Conservation (phyloP, 75 land plant genomes). For the Gnetum montanum region DNA sequence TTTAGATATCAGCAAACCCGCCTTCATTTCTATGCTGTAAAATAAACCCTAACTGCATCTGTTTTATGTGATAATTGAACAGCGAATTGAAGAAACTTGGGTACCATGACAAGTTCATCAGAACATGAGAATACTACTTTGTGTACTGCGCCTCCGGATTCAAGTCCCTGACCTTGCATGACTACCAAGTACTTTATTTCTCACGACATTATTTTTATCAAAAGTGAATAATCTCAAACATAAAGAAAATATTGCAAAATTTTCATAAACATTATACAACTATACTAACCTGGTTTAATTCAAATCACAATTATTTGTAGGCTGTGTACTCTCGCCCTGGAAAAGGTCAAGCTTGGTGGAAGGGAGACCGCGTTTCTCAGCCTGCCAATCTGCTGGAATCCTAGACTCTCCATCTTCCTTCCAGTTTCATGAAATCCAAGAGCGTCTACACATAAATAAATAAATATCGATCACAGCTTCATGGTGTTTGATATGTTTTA, state of each 20-base stretch:
- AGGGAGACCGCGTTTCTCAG: too few relatives aligned
- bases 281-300: background rate
- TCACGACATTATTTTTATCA: background rate
- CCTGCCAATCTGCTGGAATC: too few relatives aligned
- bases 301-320: constrained; percentile 15
- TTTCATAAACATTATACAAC: background rate
- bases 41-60: background rate
- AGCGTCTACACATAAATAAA: too few relatives aligned
- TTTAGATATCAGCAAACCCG: background rate
- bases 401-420: too few relatives aligned
- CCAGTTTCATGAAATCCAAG: too few relatives aligned
- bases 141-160: constrained; percentile 90
- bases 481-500: too few relatives aligned
- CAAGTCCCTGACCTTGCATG: constrained; percentile 52
- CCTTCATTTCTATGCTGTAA: background rate
- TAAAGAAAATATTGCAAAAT: too few relatives aligned
- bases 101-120: constrained; percentile 71
- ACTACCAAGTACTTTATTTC: constrained; percentile 47
- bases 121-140: constrained; percentile 93
- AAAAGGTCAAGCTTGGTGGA: constrained; percentile 36
- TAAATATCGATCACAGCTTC: too few relatives aligned
- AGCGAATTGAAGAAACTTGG: constrained; percentile 68
- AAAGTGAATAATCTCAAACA: too few relatives aligned
- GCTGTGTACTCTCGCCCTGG: constrained; percentile 84
- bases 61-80: constrained; percentile 3